These are phyloP conservation scores for Rhinocladiella mackenziei DNA, from an alignment of 2,329 filamentous ascomycete genomes.

Conservation along the genomic window DNA sequence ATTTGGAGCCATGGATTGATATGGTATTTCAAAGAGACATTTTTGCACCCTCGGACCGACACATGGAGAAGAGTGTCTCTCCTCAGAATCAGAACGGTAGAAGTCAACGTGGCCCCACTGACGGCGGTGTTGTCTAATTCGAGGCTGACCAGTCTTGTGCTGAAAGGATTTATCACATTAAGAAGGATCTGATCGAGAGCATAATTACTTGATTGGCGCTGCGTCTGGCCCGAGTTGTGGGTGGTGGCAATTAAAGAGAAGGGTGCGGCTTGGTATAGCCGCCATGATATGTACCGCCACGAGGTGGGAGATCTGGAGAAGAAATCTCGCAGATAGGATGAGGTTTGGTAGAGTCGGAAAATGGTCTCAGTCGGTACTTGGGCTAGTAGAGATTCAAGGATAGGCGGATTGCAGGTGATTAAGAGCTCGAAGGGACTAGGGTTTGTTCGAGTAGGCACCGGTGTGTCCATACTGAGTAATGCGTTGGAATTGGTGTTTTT, in stretches of 20 bases:
- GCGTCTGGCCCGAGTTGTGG: constrained; percentile 28
- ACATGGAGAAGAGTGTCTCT: constrained; percentile 55
- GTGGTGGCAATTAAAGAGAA: constrained; percentile 34
- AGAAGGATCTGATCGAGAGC: constrained; percentile 56
- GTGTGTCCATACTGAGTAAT: constrained; percentile 14
- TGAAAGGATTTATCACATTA: constrained; percentile 54
- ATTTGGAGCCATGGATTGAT: constrained; percentile 56
- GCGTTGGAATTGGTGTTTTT: constrained; percentile 1
- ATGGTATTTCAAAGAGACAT: constrained; percentile 62
- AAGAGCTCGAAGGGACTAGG: constrained; percentile 51
- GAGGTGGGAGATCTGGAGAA: constrained; percentile 55
- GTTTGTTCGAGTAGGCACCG: constrained; percentile 7
- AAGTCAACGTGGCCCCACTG: constrained; percentile 54
- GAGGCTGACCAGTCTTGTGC: constrained; percentile 53
- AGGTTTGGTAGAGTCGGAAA: constrained; percentile 57
- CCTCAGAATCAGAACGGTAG: constrained; percentile 52
- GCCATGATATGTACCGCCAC: constrained; percentile 59
- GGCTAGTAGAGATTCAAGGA: constrained; percentile 56
- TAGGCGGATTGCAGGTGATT: constrained; percentile 54
- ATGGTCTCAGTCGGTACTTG: constrained; percentile 55
- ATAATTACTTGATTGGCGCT: constrained; percentile 54
- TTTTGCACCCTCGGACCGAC: constrained; percentile 60
- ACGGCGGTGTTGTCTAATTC: constrained; percentile 60
- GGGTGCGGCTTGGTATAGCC: constrained; percentile 43
- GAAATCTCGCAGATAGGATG: constrained; percentile 52